A percentile compares a stretch with the other conserved stretches of the same genome.
These are phyloP conservation scores for Misopates orontium DNA, from an alignment of 257 asterid genomes.

Conservation along the genomic window DNA sequence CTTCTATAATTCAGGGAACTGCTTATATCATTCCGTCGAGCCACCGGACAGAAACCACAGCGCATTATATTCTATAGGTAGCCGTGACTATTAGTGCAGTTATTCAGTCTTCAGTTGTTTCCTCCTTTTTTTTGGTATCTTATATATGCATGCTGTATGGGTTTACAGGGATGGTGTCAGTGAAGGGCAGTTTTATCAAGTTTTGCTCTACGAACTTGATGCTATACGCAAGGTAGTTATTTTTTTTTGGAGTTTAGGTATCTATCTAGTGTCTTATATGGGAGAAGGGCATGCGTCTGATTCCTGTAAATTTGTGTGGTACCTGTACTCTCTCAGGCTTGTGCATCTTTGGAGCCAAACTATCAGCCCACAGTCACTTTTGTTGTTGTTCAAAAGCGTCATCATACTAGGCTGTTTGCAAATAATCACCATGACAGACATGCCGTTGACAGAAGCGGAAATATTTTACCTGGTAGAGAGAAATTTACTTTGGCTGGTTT, in stretches of 20 bases:
- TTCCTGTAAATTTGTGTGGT: background rate
- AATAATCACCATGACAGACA: slow-evolving; percentile 58
- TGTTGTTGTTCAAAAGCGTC: slow-evolving; percentile 95
- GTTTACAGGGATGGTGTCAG: slow-evolving; percentile 85
- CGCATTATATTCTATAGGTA: slow-evolving; percentile 89
- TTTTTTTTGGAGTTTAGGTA: slow-evolving; percentile 2
- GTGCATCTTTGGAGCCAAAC: slow-evolving; percentile 83
- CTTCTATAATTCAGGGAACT: slow-evolving; percentile 58
- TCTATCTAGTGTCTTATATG: background rate
- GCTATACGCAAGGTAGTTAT: slow-evolving; percentile 79
- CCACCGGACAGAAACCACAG: slow-evolving; percentile 78
- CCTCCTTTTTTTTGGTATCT: slow-evolving; percentile 2
- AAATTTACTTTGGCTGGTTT: background rate
- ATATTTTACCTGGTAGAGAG: slow-evolving; percentile 75
- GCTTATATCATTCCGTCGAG: slow-evolving; percentile 79
- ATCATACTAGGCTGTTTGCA: slow-evolving; percentile 86
- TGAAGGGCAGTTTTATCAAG: slow-evolving; percentile 94
- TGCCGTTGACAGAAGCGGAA: slow-evolving; percentile 77
- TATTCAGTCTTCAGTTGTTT: background rate
- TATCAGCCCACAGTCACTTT: slow-evolving; percentile 92
- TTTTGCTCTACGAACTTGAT: slow-evolving; percentile 83
- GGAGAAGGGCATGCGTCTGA: background rate
- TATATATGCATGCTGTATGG: background rate
- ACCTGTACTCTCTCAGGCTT: slow-evolving; percentile 54
- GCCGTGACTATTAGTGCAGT: background rate